Evolutionary conservation across 2,329 filamentous ascomycete species (phyloP), one percentile per base, ranked within the genome.

Genomic region (Epichloe elymi): DNA sequence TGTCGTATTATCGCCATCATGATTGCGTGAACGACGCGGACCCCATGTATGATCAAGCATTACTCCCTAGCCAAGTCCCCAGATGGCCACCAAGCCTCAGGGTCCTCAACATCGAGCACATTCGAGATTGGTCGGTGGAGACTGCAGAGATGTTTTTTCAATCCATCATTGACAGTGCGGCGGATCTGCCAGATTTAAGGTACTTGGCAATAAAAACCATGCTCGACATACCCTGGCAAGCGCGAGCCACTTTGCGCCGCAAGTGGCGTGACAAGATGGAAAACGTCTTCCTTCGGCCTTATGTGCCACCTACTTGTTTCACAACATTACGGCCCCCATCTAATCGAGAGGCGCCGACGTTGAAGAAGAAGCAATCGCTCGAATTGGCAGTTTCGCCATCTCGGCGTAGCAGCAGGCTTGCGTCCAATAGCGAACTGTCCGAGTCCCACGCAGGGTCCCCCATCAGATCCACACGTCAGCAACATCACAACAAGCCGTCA

Each of bases 151-250:
- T 80, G 52, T 87, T 96, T 58, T 86, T 96, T 58, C 75, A 79
- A 40, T 93, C 88, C 15, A 72, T 97, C 2, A 76, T 91, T 20
- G 76, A 89, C 52, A 80, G 79, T 47, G 88, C 89, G 0, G 70
- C 75, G 1, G 67, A 75, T 3, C 65, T 97, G 20, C 78, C 74
- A 0, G 70, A 80, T 52, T 74, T 97, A 23, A 82, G 88, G 8
- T 73, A 76, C 42, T 70, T 96, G 11, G 74, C 78, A 1, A 78
- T 96, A 57, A 86, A 84, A 59, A 83, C 85, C 1, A 91, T 88
- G 65, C 72, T 96, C 46, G 81, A 90, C 60, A 78, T 82, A 44
- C 82, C 85, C 11, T 95, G 89, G 87, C 83, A 88, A 54, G 80
- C 88, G 61, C 80, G 91, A 41, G 86, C 86, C 17, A 76, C 76